Base-by-base conservation (phyloP, 2,329 filamentous ascomycete genomes). In the Sporothrix sp. region DNA sequence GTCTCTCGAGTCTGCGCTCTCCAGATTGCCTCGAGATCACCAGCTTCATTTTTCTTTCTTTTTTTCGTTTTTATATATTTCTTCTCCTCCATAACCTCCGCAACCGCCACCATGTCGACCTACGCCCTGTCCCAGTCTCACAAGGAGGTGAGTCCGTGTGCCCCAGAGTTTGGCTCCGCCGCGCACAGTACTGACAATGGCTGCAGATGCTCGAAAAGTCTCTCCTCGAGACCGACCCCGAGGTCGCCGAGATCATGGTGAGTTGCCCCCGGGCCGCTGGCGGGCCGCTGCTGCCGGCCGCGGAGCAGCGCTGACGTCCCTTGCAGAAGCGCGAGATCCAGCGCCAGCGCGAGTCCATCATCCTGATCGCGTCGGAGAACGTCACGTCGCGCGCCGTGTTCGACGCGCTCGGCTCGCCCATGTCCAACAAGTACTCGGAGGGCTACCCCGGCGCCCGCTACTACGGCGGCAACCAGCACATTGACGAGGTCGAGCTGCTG, bases 401-500 rank as follows among this genome's bases (percentile, higher is more conserved):
- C 74, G 90, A 98, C 74, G 93, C 93, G 54, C 82, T 98, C 59
- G 93, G 93, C 64, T 90, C 84, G 53, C 85, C 86, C 68, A 94
- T 93, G 86, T 88, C 87, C 71, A 95, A 98, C 81, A 98, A 98
- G 77, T 98, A 98, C 81, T 96, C 89, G 16, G 93, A 98, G 78
- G 93, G 93, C 59, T 95, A 95, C 71, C 93, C 93, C 60, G 93
- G 93, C 67, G 93, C 93, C 62, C 85, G 93, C 71, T 98, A 98
- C 81, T 98, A 98, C 66, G 93, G 93, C 66, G 93, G 93, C 66
- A 98, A 98, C 76, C 86, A 98, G 78, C 88, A 93, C 79, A 98
- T 98, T 60, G 93, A 98, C 70, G 78, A 87, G 71, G 89, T 96
- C 63, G 93, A 98, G 79, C 79, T 86, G 59, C 85, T 93, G 55